Evolutionary conservation across 306 rosid genomes (phyloP).

Genomic region (Vigna nakashimae): DNA sequence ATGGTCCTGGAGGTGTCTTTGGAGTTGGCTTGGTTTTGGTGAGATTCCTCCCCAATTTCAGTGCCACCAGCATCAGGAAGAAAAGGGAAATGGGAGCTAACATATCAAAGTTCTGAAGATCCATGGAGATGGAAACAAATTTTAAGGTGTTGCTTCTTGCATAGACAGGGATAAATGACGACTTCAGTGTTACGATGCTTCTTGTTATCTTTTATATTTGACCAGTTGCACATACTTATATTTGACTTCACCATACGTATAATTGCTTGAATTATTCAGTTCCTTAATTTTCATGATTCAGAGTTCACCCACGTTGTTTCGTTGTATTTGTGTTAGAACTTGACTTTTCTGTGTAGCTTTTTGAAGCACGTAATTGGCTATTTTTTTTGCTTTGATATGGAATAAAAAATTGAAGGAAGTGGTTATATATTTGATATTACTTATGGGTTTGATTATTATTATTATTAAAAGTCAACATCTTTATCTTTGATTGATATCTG

Average conservation of each 20-base stretch:
- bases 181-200: not conserved
- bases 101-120: not conserved
- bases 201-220: no score
- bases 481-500: no score
- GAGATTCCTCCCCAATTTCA: not conserved
- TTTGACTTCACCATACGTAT: no score
- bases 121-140: not conserved
- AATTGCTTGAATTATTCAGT: not conserved
- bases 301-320: not conserved
- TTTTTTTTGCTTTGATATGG: not conserved
- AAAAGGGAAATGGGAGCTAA: not conserved
- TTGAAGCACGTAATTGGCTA: not conserved
- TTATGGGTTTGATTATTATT: no score
- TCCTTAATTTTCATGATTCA: not conserved
- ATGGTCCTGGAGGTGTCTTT: conserved; percentile 38
- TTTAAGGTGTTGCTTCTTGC: not conserved
- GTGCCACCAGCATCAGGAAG: not conserved
- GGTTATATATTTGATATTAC: no score
- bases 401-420: no score
- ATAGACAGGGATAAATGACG: not conserved
- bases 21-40: not conserved
- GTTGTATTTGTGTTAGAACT: no score
- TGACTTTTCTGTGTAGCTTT: no score
- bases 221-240: not conserved
- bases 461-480: no score